Evolutionary conservation across 2,329 filamentous ascomycete genomes (phyloP), one percentile per base, ranked within the genome.

Genomic region (Beauveria sp.): DNA sequence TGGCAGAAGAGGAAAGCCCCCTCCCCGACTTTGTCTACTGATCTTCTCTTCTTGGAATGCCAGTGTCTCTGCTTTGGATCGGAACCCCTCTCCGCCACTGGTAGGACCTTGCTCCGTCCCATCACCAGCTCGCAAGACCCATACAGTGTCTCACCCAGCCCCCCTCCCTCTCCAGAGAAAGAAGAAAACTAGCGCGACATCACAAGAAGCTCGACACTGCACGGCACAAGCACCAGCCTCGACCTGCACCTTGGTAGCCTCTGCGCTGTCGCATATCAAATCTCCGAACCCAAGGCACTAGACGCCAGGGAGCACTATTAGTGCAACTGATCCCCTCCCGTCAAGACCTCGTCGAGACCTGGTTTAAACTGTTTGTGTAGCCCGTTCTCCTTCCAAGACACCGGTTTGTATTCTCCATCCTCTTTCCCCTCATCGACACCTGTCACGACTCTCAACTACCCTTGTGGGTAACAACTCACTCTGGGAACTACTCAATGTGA

Each of bases 401-500:
- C 65, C 69, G 69, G 65, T 67, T 69, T 72, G 66, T 71, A 73
- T 75, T 74, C 69, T 71, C 70, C 63, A 68, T 64, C 63, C 64
- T 66, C 66, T 68, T 65, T 67, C 65, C 64, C 65, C 64, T 65
- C 64, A 66, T 67, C 70, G 73, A 75, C 71, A 74, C 70, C 74
- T 71, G 70, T 69, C 67, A 67, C 65, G 61, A 64, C 68, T 65
- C 65, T 67, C 34, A 64, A 70, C 50, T 68, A 69, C 69, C 66
- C 71, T 68, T 65, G 69, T 70, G 69, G 75, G 74, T n/a, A 48
- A 20, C 16, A 49, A 61, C 50, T 38, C 26, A 43, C 72, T 79
- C 66, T 84, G 83, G 74, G 83, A 83, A 76, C 77, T 82, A 73
- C 84, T 81, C 72, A 81, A 85, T 77, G 82, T 85, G 72, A 82